A percentile compares a stretch with the other conserved stretches of the same genome.
Evolutionary conservation across 2,329 filamentous ascomycete species (phyloP).

Genomic region (Mycosphaerella sp.): DNA sequence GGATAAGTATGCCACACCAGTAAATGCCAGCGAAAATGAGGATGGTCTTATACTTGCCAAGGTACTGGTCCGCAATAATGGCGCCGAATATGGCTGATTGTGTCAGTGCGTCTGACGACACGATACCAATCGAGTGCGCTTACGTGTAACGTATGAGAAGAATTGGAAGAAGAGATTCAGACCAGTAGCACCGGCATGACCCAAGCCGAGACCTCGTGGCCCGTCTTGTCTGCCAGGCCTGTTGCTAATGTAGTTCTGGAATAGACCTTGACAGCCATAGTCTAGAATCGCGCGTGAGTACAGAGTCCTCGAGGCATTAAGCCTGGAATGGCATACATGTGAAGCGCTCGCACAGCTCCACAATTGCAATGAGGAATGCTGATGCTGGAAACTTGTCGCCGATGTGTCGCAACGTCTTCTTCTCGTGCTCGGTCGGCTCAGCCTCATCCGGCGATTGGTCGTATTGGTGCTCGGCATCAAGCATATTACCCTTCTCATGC

Average conservation of each 20-base stretch:
- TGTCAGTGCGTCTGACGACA: not conserved
- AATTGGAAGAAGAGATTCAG: conserved; percentile 46
- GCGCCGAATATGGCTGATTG: conserved; percentile 38
- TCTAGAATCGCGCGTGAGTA: conserved; percentile 3
- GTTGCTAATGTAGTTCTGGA: conserved; percentile 48
- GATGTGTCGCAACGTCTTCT: conserved; percentile 40
- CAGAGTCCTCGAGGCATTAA: not conserved
- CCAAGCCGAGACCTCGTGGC: conserved; percentile 38
- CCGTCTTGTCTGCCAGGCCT: conserved; percentile 36
- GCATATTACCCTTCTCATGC: conserved; percentile 9
- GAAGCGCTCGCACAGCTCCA: conserved; percentile 47
- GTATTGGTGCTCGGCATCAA: conserved; percentile 18
- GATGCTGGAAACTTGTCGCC: conserved; percentile 43
- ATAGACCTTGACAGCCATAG: conserved; percentile 40
- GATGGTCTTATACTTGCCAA: conserved; percentile 65
- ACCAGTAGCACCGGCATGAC: conserved; percentile 32
- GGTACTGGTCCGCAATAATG: conserved; percentile 59
- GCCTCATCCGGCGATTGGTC: conserved; percentile 29
- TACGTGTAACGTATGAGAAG: conserved; percentile 44
- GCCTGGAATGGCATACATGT: conserved; percentile 27
- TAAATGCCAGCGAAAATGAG: conserved; percentile 59
- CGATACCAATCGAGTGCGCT: not conserved
- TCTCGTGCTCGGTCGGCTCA: conserved; percentile 41
- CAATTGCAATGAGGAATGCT: conserved; percentile 45
- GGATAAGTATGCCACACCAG: conserved; percentile 59